Conservation (phyloP, 345 rosid genomes). For the Atalantia buxifolia region DNA sequence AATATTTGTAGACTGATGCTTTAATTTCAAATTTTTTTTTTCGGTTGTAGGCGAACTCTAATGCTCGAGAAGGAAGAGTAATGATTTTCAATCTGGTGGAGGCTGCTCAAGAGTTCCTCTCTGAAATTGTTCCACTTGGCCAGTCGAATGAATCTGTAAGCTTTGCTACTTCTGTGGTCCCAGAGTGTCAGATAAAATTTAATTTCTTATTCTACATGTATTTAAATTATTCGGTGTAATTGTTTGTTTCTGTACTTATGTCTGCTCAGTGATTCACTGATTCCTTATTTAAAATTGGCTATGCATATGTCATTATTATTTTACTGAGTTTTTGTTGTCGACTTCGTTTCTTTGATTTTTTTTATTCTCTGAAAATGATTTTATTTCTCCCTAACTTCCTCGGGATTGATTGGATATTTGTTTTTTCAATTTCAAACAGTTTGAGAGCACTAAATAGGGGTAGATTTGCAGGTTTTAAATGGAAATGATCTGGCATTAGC, state of each 20-base stretch:
- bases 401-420: not conserved
- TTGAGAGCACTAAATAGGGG: not conserved
- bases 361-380: not conserved
- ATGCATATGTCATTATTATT: not conserved
- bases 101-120: conserved; percentile 96
- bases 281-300: not conserved
- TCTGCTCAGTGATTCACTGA: not conserved
- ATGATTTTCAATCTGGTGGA: conserved; percentile 97
- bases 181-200: not conserved
- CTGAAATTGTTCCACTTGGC: conserved; percentile 61
- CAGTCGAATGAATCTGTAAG: conserved; percentile 58
- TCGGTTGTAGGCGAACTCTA: conserved; percentile 60
- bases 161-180: conserved; percentile 10
- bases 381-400: not conserved
- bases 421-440: not conserved
- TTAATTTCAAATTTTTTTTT: not conserved
- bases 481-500: not conserved
- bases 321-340: not conserved
- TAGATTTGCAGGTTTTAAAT: not conserved
- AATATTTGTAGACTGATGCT: not conserved
- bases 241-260: not conserved
- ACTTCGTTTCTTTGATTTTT: not conserved
- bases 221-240: conserved; percentile 1
- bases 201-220: not conserved
- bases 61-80: conserved; percentile 92